phyloP scores from a whole-genome alignment of 352 stramenopile species.

The Phytophthora palmivora region DNA sequence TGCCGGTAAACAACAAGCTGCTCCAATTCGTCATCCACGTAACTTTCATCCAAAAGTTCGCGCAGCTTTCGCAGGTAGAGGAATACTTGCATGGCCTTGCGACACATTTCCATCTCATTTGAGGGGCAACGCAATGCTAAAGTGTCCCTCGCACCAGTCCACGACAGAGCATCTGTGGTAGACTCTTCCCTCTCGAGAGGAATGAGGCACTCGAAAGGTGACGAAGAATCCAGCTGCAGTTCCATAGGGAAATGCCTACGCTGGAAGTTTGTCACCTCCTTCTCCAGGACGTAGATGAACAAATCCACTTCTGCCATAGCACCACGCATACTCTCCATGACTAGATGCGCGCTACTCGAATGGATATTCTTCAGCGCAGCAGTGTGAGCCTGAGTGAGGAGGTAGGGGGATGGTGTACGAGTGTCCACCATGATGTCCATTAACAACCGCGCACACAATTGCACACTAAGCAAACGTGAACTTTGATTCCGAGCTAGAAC shows the following conservation, averaged over 20 bases:
- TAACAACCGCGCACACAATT: conserved; percentile 60
- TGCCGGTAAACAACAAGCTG: conserved; percentile 66
- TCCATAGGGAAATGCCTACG: conserved; percentile 52
- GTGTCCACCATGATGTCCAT: conserved; percentile 66
- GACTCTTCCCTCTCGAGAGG: conserved; percentile 40
- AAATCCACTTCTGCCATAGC: conserved; percentile 80
- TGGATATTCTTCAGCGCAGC: conserved; percentile 59
- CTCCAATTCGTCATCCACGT: conserved; percentile 54
- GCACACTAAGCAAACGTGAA: conserved; percentile 58
- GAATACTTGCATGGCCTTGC: conserved; percentile 76
- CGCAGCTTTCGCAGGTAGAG: conserved; percentile 66
- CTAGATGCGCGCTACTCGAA: conserved; percentile 69
- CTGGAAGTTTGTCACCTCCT: conserved; percentile 65
- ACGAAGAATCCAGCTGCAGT: conserved; percentile 67
- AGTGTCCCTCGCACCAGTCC: conserved; percentile 35
- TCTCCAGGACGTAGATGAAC: conserved; percentile 85
- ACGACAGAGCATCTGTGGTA: conserved; percentile 22
- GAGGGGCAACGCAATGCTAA: conserved; percentile 56
- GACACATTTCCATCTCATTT: conserved; percentile 79
- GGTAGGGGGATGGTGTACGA: conserved; percentile 23
- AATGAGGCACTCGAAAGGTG: conserved; percentile 74
- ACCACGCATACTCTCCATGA: conserved; percentile 88
- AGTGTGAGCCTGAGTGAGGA: conserved; percentile 29
- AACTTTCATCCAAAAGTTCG: conserved; percentile 53
- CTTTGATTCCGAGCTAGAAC: conserved; percentile 59